A percentile compares a stretch with the other conserved stretches of the same genome.
Conservation (phyloP, 2,329 filamentous ascomycete genomes). For the Arthrinium phaeospermum region DNA sequence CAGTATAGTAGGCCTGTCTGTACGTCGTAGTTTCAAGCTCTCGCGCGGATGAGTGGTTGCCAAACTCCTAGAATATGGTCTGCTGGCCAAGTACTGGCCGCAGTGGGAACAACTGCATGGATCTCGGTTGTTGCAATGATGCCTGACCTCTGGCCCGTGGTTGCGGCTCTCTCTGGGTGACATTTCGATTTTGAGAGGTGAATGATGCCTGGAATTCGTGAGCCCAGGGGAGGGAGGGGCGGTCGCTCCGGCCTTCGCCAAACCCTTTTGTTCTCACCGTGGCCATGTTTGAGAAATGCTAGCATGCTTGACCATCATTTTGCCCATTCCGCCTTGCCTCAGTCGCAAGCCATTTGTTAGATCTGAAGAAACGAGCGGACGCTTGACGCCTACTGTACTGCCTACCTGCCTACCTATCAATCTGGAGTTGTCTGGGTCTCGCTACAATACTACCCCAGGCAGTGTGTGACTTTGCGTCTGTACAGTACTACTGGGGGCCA, state of each 20-base stretch:
- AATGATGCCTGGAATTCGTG: constrained; percentile 1
- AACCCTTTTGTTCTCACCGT: not conserved
- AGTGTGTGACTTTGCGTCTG: constrained; percentile 1
- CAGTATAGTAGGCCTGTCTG: constrained; percentile 5
- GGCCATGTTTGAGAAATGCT: not conserved
- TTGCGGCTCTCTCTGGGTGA: not conserved
- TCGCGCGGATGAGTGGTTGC: constrained; percentile 6
- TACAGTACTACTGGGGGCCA: not conserved
- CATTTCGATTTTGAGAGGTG: not conserved
- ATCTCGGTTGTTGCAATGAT: constrained; percentile 13
- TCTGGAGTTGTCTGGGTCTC: not conserved
- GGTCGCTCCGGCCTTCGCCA: constrained; percentile 9
- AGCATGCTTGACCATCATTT: not conserved
- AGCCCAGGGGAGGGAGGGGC: not conserved
- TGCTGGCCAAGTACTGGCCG: constrained; percentile 2
- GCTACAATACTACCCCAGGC: not conserved
- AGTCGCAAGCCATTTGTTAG: not conserved
- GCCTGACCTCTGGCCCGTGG: constrained; percentile 9
- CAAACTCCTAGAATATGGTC: constrained; percentile 1
- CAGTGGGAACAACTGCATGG: constrained; percentile 15
- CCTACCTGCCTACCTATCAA: no score
- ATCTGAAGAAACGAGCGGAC: not conserved
- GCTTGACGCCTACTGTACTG: no score
- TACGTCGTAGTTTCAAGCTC: constrained; percentile 7
- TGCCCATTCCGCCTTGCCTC: not conserved